phyloP scores from a whole-genome alignment of 768 basidiomycete genomes.

The Collybiopsis confluens region DNA sequence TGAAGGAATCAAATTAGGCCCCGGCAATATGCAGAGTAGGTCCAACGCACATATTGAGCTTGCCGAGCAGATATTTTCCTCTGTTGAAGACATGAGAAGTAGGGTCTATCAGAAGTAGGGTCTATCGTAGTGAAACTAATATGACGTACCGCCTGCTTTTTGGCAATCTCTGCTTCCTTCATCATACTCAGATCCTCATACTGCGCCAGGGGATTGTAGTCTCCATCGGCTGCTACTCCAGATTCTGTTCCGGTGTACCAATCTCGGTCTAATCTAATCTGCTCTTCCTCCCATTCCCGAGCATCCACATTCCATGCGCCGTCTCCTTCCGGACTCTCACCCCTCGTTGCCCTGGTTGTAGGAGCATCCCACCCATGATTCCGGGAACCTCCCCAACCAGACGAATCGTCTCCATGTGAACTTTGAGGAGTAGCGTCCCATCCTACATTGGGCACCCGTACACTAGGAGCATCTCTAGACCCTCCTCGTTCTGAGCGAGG shows the following conservation, averaged over 20 bases:
- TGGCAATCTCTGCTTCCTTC: constrained; percentile 73
- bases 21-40: too few relatives aligned
- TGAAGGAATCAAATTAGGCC: constrained; percentile 27
- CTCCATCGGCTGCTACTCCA: constrained; percentile 83
- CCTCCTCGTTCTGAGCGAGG: constrained; percentile 54
- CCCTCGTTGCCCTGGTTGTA: constrained; percentile 66
- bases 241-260: constrained; percentile 96
- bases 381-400: constrained; percentile 58
- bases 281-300: constrained; percentile 97
- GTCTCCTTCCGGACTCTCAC: constrained; percentile 66
- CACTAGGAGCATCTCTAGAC: constrained; percentile 67
- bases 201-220: constrained; percentile 88
- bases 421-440: constrained; percentile 92
- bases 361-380: constrained; percentile 76
- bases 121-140: neutral
- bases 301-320: constrained; percentile 62
- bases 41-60: constrained; percentile 84
- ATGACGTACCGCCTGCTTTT: constrained; percentile 62
- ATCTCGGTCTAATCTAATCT: constrained; percentile 84
- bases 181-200: constrained; percentile 79
- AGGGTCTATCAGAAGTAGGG: constrained; percentile 17
- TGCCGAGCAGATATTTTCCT: constrained; percentile 91
- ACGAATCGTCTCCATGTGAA: constrained; percentile 46
- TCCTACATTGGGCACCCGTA: constrained; percentile 85
- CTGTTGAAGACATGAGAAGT: constrained; percentile 34